phyloP scores from a whole-genome alignment of 306 rosid species.

The Trifolium subterraneum region DNA sequence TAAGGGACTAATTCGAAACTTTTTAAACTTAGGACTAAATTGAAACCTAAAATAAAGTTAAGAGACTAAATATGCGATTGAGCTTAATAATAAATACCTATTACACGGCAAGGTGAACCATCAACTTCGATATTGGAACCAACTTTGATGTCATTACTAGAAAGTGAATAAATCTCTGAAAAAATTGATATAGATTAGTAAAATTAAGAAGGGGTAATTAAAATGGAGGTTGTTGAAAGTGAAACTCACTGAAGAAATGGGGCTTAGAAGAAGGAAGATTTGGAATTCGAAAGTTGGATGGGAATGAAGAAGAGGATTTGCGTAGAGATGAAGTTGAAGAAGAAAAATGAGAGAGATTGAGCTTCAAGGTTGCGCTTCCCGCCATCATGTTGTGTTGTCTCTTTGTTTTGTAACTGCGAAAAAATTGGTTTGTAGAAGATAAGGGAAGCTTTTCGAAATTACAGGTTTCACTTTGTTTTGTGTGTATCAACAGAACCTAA shows the following conservation, averaged over 20 bases:
- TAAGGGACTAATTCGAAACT: too few species aligned
- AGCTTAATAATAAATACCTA: conserved; percentile 71
- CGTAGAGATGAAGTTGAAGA: conserved; percentile 51
- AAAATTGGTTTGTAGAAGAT: conserved; percentile 10
- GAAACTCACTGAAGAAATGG: conserved; percentile 58
- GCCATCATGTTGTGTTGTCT: conserved; percentile 52
- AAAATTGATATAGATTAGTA: background rate
- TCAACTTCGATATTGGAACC: conserved; percentile 83
- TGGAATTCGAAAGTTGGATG: conserved; percentile 54
- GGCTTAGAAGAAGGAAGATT: conserved; percentile 36
- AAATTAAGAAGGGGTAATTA: background rate
- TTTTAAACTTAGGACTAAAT: too few species aligned
- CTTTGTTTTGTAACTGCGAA: background rate
- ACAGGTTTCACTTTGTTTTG: too few species aligned
- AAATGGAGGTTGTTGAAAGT: background rate
- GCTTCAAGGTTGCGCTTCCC: conserved; percentile 55
- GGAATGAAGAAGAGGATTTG: conserved; percentile 34
- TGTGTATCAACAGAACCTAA: too few species aligned
- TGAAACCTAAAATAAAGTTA: too few species aligned
- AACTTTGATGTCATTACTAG: conserved; percentile 95
- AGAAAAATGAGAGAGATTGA: conserved; percentile 54
- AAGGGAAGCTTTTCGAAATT: conserved; percentile 7
- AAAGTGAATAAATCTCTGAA: conserved; percentile 73
- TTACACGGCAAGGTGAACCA: conserved; percentile 87
- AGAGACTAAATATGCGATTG: too few species aligned